Conservation (phyloP, 352 stramenopile species). For the Pythium grandisporangium region DNA sequence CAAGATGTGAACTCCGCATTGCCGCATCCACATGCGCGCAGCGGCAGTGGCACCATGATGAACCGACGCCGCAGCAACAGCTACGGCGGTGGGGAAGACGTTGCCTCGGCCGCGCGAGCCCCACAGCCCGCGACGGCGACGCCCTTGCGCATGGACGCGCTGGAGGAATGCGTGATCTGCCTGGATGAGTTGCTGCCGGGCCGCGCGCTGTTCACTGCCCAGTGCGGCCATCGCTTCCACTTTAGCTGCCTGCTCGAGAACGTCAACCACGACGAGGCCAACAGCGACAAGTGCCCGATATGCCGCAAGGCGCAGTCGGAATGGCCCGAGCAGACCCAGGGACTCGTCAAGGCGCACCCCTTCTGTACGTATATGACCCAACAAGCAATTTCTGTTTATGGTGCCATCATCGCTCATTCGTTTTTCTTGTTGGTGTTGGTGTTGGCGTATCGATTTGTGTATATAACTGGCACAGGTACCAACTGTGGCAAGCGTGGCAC, state of each 20-base stretch:
- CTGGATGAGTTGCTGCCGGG: slow-evolving; percentile 64
- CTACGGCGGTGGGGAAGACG: slow-evolving; percentile 2
- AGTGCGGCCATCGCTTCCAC: slow-evolving; percentile 83
- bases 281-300: slow-evolving; percentile 84
- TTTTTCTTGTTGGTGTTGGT: neutral
- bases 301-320: slow-evolving; percentile 77
- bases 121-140: slow-evolving; percentile 3
- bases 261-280: slow-evolving; percentile 85
- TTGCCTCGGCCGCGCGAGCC: no score
- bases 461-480: slow-evolving; percentile 7
- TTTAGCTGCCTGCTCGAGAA: slow-evolving; percentile 84
- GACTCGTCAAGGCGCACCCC: slow-evolving; percentile 77
- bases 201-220: slow-evolving; percentile 69
- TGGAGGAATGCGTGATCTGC: slow-evolving; percentile 77
- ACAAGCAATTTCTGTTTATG: no score
- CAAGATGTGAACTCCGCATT: no score
- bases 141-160: slow-evolving; percentile 4
- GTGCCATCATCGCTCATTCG: no score
- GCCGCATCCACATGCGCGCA: no score
- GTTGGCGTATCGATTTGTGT: neutral
- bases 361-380: slow-evolving; percentile 52
- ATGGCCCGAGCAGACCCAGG: slow-evolving; percentile 79
- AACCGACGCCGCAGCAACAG: slow-evolving; percentile 2
- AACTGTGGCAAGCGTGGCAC: slow-evolving; percentile 31
- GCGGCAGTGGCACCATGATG: no score